Evolutionary conservation across 2,329 filamentous ascomycete species (phyloP), one percentile per base, ranked within the genome.

Genomic region (Exophiala oligosperma): DNA sequence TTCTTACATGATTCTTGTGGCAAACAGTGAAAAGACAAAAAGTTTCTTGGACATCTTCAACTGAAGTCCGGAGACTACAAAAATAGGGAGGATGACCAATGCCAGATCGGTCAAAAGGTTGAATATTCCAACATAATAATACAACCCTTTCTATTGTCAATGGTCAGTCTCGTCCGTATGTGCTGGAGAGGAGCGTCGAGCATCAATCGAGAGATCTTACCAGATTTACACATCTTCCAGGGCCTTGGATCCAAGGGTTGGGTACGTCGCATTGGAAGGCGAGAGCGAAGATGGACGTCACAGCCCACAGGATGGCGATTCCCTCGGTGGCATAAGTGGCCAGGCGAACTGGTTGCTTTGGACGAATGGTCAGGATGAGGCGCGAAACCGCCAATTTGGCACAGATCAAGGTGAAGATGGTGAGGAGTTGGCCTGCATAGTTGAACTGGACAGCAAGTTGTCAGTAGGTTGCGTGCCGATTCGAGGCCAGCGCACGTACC

Each of bases 251-350:
- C 37, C 37, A 40, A 40, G 37, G 37, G n/a, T 40, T 40, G 37
- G 54, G 40, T 29, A 50, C 40, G 26, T 56, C 47, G 54, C 63
- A 71, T 54, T 66, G 68, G 49, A 66, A 70, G 28, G 68, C 60
- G 21, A 65, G 57, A 7, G 64, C 49, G 12, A 70, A 63, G 2
- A 66, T 11, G 40, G 65, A 64, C 23, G 65, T 64, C 21, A 67
- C 5, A 1, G 56, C 52, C 67, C 67, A 69, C 5, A 48, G 61
- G 2, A 29, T 9, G 11, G 49, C 41, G 14, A 28, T 3, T n/a
- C 23, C 21, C 35, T 50, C 17, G 7, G 48, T 24, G n/a, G 57
- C 29, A 49, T 40, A 40, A 12, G 12, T 32, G 32, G 37, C 29
- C 8, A 38, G 17, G 29, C 14, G 14, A 24, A 23, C 47, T 49